Conservation (phyloP, 2,329 filamentous ascomycete species). For the Pyrenophora tritici-repentis region DNA sequence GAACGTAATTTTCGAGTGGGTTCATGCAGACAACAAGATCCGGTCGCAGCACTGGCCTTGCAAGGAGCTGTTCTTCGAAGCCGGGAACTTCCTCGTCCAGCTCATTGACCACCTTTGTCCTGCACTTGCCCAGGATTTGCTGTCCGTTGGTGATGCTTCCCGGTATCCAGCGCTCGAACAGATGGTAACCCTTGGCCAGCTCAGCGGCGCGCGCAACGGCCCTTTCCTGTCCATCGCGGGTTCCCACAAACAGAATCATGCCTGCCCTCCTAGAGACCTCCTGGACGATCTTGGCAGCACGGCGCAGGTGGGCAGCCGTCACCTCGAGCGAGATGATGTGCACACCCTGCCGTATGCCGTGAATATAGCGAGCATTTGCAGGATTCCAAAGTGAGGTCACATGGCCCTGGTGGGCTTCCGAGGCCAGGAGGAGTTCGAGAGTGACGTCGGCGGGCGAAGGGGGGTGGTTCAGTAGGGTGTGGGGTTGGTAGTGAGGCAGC, state of each 20-base stretch:
- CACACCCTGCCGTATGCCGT: conserved; percentile 82
- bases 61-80: conserved; percentile 68
- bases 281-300: conserved; percentile 89
- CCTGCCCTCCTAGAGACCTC: conserved; percentile 83
- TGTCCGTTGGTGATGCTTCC: conserved; percentile 92
- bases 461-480: conserved; percentile 70
- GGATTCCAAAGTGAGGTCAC: conserved; percentile 93
- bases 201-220: conserved; percentile 81
- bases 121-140: conserved; percentile 75
- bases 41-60: conserved; percentile 72
- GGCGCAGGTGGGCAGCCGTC: conserved; percentile 86
- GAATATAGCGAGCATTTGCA: conserved; percentile 90
- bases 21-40: conserved; percentile 94
- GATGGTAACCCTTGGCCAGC: conserved; percentile 77
- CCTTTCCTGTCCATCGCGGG: conserved; percentile 77
- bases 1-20: conserved; percentile 85
- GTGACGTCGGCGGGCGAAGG: conserved; percentile 80
- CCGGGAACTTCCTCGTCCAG: conserved; percentile 67
- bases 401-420: conserved; percentile 71
- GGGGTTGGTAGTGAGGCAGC: conserved; percentile 65
- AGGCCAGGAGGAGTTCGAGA: conserved; percentile 75
- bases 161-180: conserved; percentile 92
- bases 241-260: conserved; percentile 88
- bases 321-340: conserved; percentile 93
- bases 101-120: conserved; percentile 76